Evolutionary conservation across 768 basidiomycete genomes (phyloP).

Genomic region (Tylopilus felleus): DNA sequence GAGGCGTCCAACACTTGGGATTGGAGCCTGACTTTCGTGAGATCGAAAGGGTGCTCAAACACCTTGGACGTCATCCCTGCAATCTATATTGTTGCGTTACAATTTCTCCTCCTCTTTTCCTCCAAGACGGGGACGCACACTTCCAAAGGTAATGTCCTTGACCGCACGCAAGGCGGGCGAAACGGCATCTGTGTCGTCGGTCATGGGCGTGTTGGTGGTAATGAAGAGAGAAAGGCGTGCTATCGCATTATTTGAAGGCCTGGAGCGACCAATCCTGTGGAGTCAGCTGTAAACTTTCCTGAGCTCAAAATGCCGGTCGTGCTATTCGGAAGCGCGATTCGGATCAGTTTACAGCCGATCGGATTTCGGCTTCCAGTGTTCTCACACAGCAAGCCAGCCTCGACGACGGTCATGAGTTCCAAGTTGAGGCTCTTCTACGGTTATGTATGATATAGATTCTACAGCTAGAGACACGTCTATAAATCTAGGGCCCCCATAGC

Average conservation of each 20-base stretch:
- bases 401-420: no score
- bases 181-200: conserved; percentile 15
- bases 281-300: conserved; percentile 10
- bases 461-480: no score
- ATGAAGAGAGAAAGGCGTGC: conserved; percentile 6
- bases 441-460: no score
- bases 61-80: conserved; percentile 85
- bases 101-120: not conserved
- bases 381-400: not conserved
- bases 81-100: conserved; percentile 40
- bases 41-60: conserved; percentile 93
- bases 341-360: conserved; percentile 9
- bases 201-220: conserved; percentile 16
- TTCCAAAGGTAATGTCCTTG: conserved; percentile 57
- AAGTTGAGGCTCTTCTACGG: no score
- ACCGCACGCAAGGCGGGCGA: conserved; percentile 23
- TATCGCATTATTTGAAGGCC: conserved; percentile 25
- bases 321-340: no score
- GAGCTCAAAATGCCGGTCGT: conserved; percentile 19
- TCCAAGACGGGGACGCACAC: conserved; percentile 38
- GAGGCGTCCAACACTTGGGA: conserved; percentile 77
- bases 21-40: conserved; percentile 93
- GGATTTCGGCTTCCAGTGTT: conserved; percentile 2
- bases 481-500: not conserved
- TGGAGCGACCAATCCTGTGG: conserved; percentile 24